A percentile compares a stretch with the other conserved stretches of the same genome.
Conservation (phyloP, 805 yeast species). For the Suhomyces sp. region DNA sequence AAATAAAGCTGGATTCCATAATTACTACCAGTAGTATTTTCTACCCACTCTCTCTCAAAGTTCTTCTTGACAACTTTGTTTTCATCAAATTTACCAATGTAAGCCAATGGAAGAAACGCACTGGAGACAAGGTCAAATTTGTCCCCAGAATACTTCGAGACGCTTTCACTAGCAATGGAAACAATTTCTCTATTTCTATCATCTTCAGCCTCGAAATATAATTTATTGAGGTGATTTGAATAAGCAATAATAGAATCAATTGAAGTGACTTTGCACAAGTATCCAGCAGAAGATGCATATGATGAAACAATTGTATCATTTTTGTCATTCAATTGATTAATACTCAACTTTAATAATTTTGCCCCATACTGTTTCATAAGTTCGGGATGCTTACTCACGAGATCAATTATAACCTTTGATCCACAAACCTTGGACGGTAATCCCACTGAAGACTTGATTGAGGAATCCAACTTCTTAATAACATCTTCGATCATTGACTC, state of each 20-base stretch:
- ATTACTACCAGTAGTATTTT: conserved; percentile 69
- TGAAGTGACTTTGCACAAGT: conserved; percentile 63
- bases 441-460: conserved; percentile 75
- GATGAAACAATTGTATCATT: conserved; percentile 73
- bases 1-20: conserved; percentile 70
- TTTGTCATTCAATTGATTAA: conserved; percentile 61
- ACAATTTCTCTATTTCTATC: conserved; percentile 51
- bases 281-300: conserved; percentile 79
- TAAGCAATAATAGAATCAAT: conserved; percentile 53
- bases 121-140: conserved; percentile 60
- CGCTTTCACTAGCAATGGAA: conserved; percentile 61
- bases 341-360: conserved; percentile 56
- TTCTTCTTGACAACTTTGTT: conserved; percentile 42
- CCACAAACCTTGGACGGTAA: conserved; percentile 90
- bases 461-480: conserved; percentile 48
- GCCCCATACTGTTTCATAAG: conserved; percentile 55
- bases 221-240: conserved; percentile 46
- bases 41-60: conserved; percentile 74
- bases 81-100: conserved; percentile 71
- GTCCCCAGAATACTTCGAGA: conserved; percentile 68
- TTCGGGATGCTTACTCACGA: conserved; percentile 56
- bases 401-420: conserved; percentile 64
- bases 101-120: conserved; percentile 74
- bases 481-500: conserved; percentile 47
- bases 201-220: conserved; percentile 57